Conservation (phyloP, 306 rosid genomes). For the Castanopsis chinensis region DNA sequence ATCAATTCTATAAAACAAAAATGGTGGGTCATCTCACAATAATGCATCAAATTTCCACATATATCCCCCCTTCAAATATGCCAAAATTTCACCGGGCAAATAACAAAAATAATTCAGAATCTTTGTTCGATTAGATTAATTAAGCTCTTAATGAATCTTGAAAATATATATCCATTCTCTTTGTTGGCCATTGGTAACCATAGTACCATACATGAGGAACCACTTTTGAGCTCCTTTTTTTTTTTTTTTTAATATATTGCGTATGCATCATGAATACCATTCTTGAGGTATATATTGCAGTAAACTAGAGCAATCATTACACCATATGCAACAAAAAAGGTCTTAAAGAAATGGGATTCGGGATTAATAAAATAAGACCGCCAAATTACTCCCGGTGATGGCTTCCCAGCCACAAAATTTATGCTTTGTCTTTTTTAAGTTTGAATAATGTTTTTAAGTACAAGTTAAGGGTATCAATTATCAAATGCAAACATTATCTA, state of each 20-base stretch:
- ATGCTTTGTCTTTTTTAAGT: conserved; percentile 14
- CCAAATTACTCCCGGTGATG: background rate
- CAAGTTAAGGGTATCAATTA: background rate
- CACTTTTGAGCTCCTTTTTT: too few species aligned
- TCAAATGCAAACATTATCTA: conserved; percentile 6
- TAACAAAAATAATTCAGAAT: too few species aligned
- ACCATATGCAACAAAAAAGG: background rate
- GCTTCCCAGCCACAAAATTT: conserved; percentile 12
- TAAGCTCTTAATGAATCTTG: too few species aligned
- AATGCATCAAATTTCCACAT: too few species aligned
- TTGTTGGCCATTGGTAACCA: too few species aligned
- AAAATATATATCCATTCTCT: too few species aligned
- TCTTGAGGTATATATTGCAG: background rate
- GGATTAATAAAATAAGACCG: background rate
- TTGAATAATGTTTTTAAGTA: background rate
- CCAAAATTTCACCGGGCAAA: too few species aligned
- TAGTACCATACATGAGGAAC: too few species aligned
- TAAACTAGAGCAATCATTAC: background rate
- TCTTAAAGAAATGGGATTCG: background rate
- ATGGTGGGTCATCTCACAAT: too few species aligned
- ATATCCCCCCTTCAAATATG: too few species aligned
- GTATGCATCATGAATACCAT: background rate
- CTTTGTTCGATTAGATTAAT: too few species aligned
- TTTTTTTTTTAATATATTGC: background rate
- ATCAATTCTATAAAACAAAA: too few species aligned